Base-by-base conservation (phyloP, 148 eudicot genomes). In the Vaccinium darrowii region DNA sequence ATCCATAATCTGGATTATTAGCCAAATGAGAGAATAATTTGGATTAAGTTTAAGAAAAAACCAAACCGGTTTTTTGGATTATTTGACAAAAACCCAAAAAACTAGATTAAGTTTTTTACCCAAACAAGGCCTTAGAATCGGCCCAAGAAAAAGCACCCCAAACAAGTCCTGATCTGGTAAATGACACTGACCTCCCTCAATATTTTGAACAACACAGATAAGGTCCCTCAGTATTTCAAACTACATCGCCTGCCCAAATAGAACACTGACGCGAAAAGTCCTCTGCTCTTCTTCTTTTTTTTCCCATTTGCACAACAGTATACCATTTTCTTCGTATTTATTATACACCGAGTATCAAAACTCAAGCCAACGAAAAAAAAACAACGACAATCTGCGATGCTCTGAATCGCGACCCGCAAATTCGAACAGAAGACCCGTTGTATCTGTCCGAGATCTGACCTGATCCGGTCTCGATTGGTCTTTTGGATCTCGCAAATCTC, bases 331-430 rank as follows among this genome's bases (percentile, higher is more conserved):
- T 79, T 53, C 81, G 65, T 27, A 23, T 25, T 57, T 52, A 52
- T 33, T 52, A 52, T 19, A 19, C n/a, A 6, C 67, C 0, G n/a
- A 43, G 47, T 43, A 43, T 43, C 7, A 43, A 43, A 43, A 43
- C 5, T 43, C 47, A 43, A 43, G 5, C 6, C 47, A 43, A 43
- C 47, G 36, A 33, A 33, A 30, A 27, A 11, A 78, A 6, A n/a
- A 75, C 27, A 27, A 21, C 25, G 49, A 54, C 73, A 67, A 52
- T 51, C 62, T 18, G 52, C 65, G 81, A 82, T 79, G 81, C 18
- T 54, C 77, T 88, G 79, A 88, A 78, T 54, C 78, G 71, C 83
- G 84, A 78, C 63, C 92, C 92, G 82, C 88, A 49, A 60, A 60
- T 5, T 58, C 50, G 1, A 33, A 25, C 81, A n/a, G 21, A 27